These are phyloP conservation scores for Diutina sp. DNA, from an alignment of 1,139 yeast genomes.

Conservation along the genomic window DNA sequence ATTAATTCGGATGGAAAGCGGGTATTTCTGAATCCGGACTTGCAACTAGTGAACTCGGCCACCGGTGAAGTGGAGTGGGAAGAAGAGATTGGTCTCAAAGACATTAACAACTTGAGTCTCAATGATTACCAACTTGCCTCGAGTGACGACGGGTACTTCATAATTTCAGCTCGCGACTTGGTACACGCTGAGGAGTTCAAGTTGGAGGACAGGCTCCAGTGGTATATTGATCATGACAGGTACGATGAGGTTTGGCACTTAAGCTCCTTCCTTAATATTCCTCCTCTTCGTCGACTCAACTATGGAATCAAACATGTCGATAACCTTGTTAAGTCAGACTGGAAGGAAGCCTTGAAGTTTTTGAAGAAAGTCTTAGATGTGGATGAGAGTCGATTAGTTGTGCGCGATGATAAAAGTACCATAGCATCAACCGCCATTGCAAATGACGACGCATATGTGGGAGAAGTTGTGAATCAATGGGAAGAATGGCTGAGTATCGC, in stretches of 20 bases:
- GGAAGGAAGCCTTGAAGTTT: slow-evolving; percentile 46
- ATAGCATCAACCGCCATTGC: slow-evolving; percentile 10
- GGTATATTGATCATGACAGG: slow-evolving; percentile 49
- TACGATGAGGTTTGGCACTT: slow-evolving; percentile 70
- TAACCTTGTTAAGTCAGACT: slow-evolving; percentile 30
- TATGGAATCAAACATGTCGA: slow-evolving; percentile 58
- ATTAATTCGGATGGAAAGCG: slow-evolving; percentile 17
- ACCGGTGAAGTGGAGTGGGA: slow-evolving; percentile 71
- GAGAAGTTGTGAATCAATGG: slow-evolving; percentile 45
- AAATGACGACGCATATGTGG: slow-evolving; percentile 15
- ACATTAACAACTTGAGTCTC: slow-evolving; percentile 49
- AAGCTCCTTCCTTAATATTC: slow-evolving; percentile 38
- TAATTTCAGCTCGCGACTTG: slow-evolving; percentile 74
- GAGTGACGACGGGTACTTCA: slow-evolving; percentile 35
- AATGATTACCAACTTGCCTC: slow-evolving; percentile 67
- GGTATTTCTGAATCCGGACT: slow-evolving; percentile 42
- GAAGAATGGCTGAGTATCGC: slow-evolving; percentile 48
- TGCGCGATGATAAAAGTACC: slow-evolving; percentile 18
- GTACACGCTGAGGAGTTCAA: slow-evolving; percentile 63
- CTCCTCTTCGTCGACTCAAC: slow-evolving; percentile 36
- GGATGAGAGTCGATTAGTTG: slow-evolving; percentile 15
- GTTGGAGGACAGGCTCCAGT: slow-evolving; percentile 52
- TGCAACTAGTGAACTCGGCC: slow-evolving; percentile 50
- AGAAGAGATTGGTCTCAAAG: slow-evolving; percentile 63
- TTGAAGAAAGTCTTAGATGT: slow-evolving; percentile 28